Evolutionary conservation across 108 stramenopile species (phyloP), one percentile per base, ranked within the genome.

Genomic region (Parietichytrium sp.): DNA sequence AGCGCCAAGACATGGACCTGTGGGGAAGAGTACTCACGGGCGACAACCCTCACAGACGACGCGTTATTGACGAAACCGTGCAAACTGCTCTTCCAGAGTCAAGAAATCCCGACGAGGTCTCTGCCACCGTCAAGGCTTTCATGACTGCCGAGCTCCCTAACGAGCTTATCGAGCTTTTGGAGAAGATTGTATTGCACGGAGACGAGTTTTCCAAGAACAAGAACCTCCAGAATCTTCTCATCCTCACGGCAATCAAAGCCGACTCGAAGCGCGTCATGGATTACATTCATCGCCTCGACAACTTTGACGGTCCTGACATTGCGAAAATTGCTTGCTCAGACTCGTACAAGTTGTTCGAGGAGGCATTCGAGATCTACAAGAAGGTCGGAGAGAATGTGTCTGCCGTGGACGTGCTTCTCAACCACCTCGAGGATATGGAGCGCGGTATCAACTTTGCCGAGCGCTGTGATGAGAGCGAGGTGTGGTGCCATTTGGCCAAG

Each of bases 1-100:
- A 98, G 89, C 91, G 94, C 42, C 97, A 96, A 83, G 97, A 98
- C 87, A 83, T 96, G 85, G 96, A 96, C 29, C 91, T 99, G 29
- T 99, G 99, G 99, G 94, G 92, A 4, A 94, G 94, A 88, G 98
- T 99, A 6, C 85, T 98, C 31, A 91, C 85, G 50, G 92, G 91
- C 50, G 82, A 81, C 36, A 81, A 81, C 55, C 23, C 54, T 20
- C 86, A 95, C 81, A 91, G 95, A 49, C 91, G 97, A 4, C 92
- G 95, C 78, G 94, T 99, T 26, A 96, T 99, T 80, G 99, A 99
- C 86, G 97, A 99, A 91, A 95, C 98, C 81, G 97, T 98, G 52
- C 96, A 98, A 86, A 98, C 98, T 92, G 99, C 99, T 47, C 94
- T 99, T 42, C 99, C 99, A 3, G 99, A 99, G 87, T 97, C 91